Conservation (phyloP, 805 yeast genomes). For the Dipodascopsis tothii region DNA sequence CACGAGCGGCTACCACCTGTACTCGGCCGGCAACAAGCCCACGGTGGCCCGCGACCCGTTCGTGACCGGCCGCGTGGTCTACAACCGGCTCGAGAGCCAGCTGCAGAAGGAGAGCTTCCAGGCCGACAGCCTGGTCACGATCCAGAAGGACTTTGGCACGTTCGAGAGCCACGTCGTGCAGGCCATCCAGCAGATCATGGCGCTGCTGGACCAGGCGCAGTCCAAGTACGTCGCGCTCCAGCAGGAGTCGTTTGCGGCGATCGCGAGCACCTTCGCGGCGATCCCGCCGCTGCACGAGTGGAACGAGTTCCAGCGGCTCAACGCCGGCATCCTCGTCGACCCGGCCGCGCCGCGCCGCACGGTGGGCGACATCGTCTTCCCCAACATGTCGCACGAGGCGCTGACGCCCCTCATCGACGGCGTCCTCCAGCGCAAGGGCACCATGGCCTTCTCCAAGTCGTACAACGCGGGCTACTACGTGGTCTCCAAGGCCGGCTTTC, state of each 20-base stretch:
- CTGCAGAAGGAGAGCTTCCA: conserved; percentile 41
- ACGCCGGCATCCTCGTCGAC: conserved; percentile 33
- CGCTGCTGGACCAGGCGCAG: conserved; percentile 28
- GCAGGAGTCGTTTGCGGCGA: conserved; percentile 28
- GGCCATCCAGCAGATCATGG: conserved; percentile 37
- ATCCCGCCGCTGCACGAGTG: conserved; percentile 41
- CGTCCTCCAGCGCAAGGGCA: conserved; percentile 39
- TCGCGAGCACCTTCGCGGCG: conserved; percentile 30
- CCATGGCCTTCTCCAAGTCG: conserved; percentile 35
- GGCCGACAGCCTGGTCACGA: conserved; percentile 38
- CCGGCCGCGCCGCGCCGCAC: conserved; percentile 34
- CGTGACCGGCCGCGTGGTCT: conserved; percentile 35
- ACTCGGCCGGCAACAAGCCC: conserved; percentile 29
- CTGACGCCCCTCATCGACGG: conserved; percentile 45
- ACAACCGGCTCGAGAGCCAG: conserved; percentile 37
- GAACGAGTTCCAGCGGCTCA: conserved; percentile 35
- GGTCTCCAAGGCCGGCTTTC: conserved; percentile 39
- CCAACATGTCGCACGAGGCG: conserved; percentile 36
- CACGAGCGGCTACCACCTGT: conserved; percentile 31
- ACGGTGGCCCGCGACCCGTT: conserved; percentile 44
- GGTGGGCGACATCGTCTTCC: conserved; percentile 33
- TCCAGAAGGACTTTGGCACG: conserved; percentile 37
- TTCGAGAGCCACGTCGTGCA: conserved; percentile 41
- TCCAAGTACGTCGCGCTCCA: conserved; percentile 30
- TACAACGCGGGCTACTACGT: conserved; percentile 42